Percentiles rank a stretch among this genome's conserved stretches.
Evolutionary conservation across 305 asterid species (phyloP).

Genomic region (Stenogyne calaminthoides): DNA sequence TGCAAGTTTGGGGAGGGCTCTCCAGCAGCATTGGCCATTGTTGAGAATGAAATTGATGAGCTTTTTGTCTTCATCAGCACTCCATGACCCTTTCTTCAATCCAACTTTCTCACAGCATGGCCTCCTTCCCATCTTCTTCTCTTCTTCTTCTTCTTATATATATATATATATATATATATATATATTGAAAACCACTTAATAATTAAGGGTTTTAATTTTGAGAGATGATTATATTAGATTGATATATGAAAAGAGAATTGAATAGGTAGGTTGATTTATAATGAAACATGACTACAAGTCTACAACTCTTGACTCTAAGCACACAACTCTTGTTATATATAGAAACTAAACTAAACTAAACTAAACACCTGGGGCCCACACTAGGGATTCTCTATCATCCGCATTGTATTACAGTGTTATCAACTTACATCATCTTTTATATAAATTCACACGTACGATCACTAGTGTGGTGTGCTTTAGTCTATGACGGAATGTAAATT

Average conservation of each 20-base stretch:
- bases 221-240: background rate
- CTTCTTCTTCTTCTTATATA: too few relatives aligned
- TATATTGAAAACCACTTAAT: too few relatives aligned
- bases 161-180: too few relatives aligned
- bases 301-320: background rate
- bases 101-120: conserved; percentile 68
- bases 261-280: background rate
- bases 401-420: background rate
- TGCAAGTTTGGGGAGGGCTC: conserved; percentile 60
- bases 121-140: conserved; percentile 56
- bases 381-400: background rate
- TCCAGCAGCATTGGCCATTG: conserved; percentile 65
- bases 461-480: background rate
- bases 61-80: conserved; percentile 56
- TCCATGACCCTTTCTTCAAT: conserved; percentile 64
- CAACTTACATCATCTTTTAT: background rate
- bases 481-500: background rate
- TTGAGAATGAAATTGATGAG: conserved; percentile 52
- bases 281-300: conserved; percentile 9
- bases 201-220: background rate
- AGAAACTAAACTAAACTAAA: conserved; percentile 2
- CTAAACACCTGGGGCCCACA: conserved; percentile 1
- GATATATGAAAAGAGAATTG: background rate
- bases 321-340: conserved; percentile 29
- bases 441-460: too few relatives aligned